Evolutionary conservation across 2,329 filamentous ascomycete species (phyloP).

Genomic region (Talaromyces sp.): DNA sequence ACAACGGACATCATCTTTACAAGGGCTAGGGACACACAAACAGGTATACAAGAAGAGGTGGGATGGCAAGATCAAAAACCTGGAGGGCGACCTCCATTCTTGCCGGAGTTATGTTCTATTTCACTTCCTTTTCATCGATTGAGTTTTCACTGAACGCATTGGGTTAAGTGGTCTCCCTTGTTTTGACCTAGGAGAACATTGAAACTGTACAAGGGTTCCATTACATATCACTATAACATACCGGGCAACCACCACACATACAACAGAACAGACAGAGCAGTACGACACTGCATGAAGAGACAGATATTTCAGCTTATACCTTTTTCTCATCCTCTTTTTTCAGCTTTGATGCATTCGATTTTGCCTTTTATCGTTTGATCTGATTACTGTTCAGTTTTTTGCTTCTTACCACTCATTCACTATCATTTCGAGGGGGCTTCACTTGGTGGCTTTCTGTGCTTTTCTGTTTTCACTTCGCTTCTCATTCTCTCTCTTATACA

Average conservation of each 20-base stretch:
- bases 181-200: not conserved
- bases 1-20: constrained; percentile 2
- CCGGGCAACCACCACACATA: constrained; percentile 12
- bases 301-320: not conserved
- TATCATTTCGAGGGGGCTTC: not conserved
- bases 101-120: constrained; percentile 17
- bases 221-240: not conserved
- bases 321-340: not conserved
- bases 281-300: not conserved
- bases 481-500: not conserved
- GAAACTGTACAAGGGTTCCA: not conserved
- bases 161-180: too few relatives aligned
- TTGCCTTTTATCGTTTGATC: not conserved
- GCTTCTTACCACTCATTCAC: not conserved
- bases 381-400: not conserved
- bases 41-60: constrained; percentile 12
- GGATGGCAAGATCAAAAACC: constrained; percentile 9
- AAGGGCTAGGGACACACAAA: constrained; percentile 5
- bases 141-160: too few relatives aligned
- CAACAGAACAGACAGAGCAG: not conserved
- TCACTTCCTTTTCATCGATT: constrained; percentile 10
- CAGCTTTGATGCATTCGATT: not conserved
- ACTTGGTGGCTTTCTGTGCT: not conserved
- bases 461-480: not conserved
- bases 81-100: constrained; percentile 18